These are phyloP conservation scores for Rhodotorula mucilaginosa DNA, from an alignment of 1,284 basidiomycete genomes.

Conservation along the genomic window DNA sequence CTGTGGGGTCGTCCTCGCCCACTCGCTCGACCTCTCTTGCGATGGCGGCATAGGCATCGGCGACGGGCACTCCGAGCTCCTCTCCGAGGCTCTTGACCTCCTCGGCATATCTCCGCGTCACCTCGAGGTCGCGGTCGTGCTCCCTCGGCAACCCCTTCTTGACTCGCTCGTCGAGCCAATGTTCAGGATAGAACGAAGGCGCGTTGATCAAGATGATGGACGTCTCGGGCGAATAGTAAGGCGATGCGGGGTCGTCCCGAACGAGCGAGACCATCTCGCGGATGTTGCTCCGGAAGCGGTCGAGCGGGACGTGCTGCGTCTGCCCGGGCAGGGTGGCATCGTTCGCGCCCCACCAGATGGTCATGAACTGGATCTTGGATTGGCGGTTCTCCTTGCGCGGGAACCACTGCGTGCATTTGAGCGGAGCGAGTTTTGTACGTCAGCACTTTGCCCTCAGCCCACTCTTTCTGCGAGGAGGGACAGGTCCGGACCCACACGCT, in stretches of 20 bases:
- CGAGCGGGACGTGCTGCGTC: conserved; percentile 53
- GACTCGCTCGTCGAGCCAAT: conserved; percentile 12
- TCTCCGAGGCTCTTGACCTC: conserved; percentile 62
- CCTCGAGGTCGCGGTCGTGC: conserved; percentile 56
- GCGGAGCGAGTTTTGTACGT: too few relatives aligned
- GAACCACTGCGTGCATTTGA: conserved; percentile 1
- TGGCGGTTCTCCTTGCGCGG: not conserved
- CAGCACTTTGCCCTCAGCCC: too few relatives aligned
- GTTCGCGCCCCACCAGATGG: conserved; percentile 32
- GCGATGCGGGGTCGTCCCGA: conserved; percentile 3
- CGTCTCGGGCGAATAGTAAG: conserved; percentile 10
- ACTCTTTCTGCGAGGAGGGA: not conserved
- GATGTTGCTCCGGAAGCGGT: conserved; percentile 65
- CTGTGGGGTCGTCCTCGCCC: not conserved
- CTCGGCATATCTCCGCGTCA: conserved; percentile 65
- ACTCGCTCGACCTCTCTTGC: not conserved
- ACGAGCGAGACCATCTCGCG: conserved; percentile 31
- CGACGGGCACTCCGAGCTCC: conserved; percentile 59
- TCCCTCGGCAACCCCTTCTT: not conserved
- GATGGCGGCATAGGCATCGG: conserved; percentile 43
- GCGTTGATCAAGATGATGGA: conserved; percentile 26
- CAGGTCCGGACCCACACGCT: conserved; percentile 1
- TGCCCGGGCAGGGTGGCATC: conserved; percentile 17
- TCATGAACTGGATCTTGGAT: conserved; percentile 11
- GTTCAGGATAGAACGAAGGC: conserved; percentile 6